Base-by-base conservation (phyloP, 768 basidiomycete species). In the Termitomyces sp. region DNA sequence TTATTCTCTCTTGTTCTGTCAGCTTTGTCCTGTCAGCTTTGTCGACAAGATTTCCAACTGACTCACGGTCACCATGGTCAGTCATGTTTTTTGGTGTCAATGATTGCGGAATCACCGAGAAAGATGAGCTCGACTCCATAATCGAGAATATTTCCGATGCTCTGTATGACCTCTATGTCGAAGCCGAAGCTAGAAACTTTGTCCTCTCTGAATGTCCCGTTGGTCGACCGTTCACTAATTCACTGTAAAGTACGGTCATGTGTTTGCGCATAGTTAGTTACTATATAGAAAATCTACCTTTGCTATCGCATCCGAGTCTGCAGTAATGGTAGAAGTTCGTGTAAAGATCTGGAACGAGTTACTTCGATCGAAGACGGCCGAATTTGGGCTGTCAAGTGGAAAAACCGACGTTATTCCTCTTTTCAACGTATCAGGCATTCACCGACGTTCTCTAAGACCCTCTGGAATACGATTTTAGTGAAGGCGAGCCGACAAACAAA, bases 121-220 rank as follows among this genome's bases (percentile, higher is more conserved):
- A 30, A 30, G 30, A 30, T 7, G 30, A 30, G 30, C 30, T 30
- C 7, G 30, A 30, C 4, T 7, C 30, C 4, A 30, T 30, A 3
- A 7, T 30, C 30, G 30, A 30, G 30, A 30, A 3, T 7, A 30
- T 30, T 7, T 30, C 7, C 7, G 30, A 30, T 7, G 30, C 30
- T 30, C 30, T 30, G 3, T 7, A 30, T 7, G 30, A 30, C 30
- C 30, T 30, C 30, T 30, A 30, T 30, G 30, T 30, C 30, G 7
- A 30, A 30, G 30, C 30, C 3, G 30, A 7, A 30, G 30, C 34
- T 36, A 36, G 34, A 45, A 43, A 24, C 2, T 62, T 62, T 53
- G 32, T 62, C 18, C 32, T 59, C 13, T 33, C 59, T 8, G 44
- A n/a, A 59, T 36, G 46, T 59, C 24, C 58, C 62, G 18, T 55